Evolutionary conservation across 202 grass and related monocot genomes (phyloP).

Genomic region (Brachypodium distachyon): DNA sequence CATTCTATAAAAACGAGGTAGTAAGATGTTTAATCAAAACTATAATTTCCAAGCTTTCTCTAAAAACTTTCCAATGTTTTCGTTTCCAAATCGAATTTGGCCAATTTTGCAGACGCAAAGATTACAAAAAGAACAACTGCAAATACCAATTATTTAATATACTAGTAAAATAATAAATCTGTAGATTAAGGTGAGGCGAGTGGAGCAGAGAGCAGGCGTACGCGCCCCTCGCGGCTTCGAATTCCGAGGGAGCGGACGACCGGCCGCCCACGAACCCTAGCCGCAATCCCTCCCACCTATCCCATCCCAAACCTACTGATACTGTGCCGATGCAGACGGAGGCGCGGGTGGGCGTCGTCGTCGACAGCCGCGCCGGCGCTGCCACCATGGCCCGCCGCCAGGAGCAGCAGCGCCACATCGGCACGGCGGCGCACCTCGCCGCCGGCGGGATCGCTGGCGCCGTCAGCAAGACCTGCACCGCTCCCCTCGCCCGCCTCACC

Average conservation of each 20-base stretch:
- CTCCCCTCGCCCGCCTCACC: slow-evolving; percentile 69
- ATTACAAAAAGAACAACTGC: too few species aligned
- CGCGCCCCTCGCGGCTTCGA: not conserved
- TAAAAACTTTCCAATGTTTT: too few species aligned
- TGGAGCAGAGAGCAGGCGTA: not conserved
- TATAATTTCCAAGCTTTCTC: too few species aligned
- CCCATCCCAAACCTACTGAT: too few species aligned
- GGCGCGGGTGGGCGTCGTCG: slow-evolving; percentile 55
- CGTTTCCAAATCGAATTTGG: too few species aligned
- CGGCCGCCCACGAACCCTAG: not conserved
- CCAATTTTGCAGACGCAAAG: too few species aligned
- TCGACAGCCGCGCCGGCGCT: slow-evolving; percentile 3
- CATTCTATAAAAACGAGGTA: too few species aligned
- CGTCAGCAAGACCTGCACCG: slow-evolving; percentile 80
- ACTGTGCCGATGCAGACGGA: slow-evolving; percentile 50
- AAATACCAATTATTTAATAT: too few species aligned
- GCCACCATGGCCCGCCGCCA: not conserved
- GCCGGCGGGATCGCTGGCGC: slow-evolving; percentile 57
- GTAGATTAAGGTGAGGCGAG: slow-evolving; percentile 25
- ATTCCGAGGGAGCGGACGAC: not conserved
- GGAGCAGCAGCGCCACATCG: slow-evolving; percentile 39
- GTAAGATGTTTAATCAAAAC: too few species aligned
- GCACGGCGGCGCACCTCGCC: slow-evolving; percentile 49
- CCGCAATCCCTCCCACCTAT: not conserved
- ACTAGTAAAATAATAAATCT: not conserved